phyloP scores from a whole-genome alignment of 192 early-diverging fungal species.

The Dispira parvispora region DNA sequence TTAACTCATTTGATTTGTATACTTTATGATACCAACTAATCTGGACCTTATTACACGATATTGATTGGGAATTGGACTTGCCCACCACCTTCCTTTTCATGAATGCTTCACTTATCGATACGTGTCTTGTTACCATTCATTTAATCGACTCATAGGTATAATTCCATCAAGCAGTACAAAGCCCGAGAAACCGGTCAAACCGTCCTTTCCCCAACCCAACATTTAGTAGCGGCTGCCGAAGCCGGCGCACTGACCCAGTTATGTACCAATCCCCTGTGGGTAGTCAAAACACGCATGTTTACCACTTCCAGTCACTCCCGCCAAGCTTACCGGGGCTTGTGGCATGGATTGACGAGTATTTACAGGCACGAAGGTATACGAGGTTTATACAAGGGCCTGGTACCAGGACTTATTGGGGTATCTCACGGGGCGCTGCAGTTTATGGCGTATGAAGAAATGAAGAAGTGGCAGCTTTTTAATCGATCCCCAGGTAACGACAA shows the following conservation, averaged over 20 bases:
- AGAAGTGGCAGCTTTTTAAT: slow-evolving; percentile 37
- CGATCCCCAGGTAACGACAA: background rate
- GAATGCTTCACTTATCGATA: no score
- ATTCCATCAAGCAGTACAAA: slow-evolving; percentile 18
- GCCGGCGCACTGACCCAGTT: slow-evolving; percentile 59
- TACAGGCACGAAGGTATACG: slow-evolving; percentile 46
- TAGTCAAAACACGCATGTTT: slow-evolving; percentile 71
- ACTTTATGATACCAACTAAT: no score
- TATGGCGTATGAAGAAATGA: slow-evolving; percentile 97
- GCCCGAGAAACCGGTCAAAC: slow-evolving; percentile 27
- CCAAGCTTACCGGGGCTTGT: slow-evolving; percentile 44
- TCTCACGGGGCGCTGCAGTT: slow-evolving; percentile 98
- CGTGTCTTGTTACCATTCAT: no score
- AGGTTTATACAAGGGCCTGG: slow-evolving; percentile 63
- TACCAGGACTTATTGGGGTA: slow-evolving; percentile 79
- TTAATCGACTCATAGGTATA: background rate
- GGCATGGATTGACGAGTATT: slow-evolving; percentile 40
- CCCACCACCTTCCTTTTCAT: no score
- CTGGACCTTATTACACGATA: no score
- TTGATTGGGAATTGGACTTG: no score
- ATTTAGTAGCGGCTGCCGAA: slow-evolving; percentile 59
- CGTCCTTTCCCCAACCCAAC: slow-evolving; percentile 53
- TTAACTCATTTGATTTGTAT: no score
- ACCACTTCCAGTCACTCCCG: slow-evolving; percentile 38
- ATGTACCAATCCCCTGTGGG: slow-evolving; percentile 68